Percentiles rank a stretch among this genome's conserved stretches.
Conservation (phyloP, 331 rosid genomes). For the Acacia pycnantha region DNA sequence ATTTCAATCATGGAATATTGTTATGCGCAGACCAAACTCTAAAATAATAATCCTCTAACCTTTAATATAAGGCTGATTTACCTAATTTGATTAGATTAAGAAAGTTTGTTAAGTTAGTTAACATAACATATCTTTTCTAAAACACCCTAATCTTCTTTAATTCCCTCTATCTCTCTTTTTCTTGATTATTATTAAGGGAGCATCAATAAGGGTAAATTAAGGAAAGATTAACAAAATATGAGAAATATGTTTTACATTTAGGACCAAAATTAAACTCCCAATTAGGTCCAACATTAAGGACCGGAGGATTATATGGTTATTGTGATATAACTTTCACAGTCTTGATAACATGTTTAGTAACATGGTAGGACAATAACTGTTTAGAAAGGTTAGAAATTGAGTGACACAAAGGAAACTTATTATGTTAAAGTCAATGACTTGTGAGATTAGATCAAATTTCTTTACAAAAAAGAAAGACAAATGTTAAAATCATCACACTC, state of each 20-base stretch:
- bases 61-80: no score
- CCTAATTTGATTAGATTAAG: no score
- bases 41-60: neutral
- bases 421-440: neutral
- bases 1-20: neutral
- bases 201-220: no score
- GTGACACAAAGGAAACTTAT: neutral
- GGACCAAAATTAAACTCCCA: no score
- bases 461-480: neutral
- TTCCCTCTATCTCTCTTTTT: no score
- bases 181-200: no score
- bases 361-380: neutral
- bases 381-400: neutral
- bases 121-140: no score
- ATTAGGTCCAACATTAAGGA: no score
- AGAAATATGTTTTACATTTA: no score
- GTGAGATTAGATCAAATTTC: neutral
- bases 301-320: neutral
- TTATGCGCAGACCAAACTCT: conserved; percentile 4
- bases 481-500: neutral
- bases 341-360: neutral
- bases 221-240: no score
- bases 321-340: neutral
- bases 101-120: no score
- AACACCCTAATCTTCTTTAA: no score